Base-by-base conservation (phyloP, 768 basidiomycete genomes). In the Sporobolomyces phaffii region DNA sequence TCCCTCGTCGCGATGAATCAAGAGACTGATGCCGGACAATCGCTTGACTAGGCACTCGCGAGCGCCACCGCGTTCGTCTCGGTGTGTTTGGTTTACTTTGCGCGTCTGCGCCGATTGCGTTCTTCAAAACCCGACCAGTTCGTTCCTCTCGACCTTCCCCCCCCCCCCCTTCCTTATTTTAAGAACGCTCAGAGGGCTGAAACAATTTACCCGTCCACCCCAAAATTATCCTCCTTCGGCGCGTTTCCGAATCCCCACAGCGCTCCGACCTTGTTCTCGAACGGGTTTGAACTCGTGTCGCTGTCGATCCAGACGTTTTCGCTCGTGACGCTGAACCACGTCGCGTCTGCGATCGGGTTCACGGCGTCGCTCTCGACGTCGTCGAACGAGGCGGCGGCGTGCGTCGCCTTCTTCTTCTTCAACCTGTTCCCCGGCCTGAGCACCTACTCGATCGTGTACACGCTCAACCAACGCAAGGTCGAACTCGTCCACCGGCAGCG, bases 401-500 rank as follows among this genome's bases (percentile, higher is more conserved):
- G 56, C 29, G 56, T 58, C 41, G 56, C 56, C 13, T 58, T 58
- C 56, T 58, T 58, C 56, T 58, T 58, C 43, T 58, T 58, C 56
- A 58, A 58, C 56, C 31, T 58, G 28, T 58, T 58, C 43, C 56
- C 56, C 3, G 56, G 56, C 28, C 15, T 58, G 6, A 17, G 13
- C 3, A 34, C 31, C 17, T 58, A 33, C 31, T 44, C 41, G 4
- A 45, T 58, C 29, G n/a, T 58, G 2, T 34, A 58, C 31, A 58
- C 56, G 28, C 20, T 58, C 18, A 45, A 47, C n/a, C 56, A 58
- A n/a, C 28, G 56, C 4, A 45, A 45, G 20, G 10, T 58, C 20
- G 43, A 38, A 18, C 20, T 45, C 9, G 29, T 58, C 13, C 31
- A 44, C 20, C 52, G 20, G 24, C n/a, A 28, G 36, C 20, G 22